phyloP scores from a whole-genome alignment of 2,329 filamentous ascomycete genomes.

The Colletotrichum tabaci region DNA sequence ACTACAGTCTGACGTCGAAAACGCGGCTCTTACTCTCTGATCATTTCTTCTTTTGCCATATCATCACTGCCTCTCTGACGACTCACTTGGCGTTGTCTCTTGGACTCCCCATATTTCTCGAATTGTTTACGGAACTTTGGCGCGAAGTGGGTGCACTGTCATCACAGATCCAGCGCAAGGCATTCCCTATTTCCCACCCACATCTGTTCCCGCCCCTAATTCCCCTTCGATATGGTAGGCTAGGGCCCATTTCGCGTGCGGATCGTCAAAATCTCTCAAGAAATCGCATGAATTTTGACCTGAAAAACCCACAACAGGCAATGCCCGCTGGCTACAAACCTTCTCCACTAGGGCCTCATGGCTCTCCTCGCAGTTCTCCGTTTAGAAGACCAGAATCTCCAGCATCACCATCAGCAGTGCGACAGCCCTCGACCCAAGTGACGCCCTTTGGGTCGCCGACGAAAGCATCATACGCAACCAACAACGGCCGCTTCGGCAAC shows the following conservation, averaged over 20 bases:
- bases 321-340: conserved; percentile 76
- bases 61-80: conserved; percentile 3
- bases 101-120: conserved; percentile 36
- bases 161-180: conserved; percentile 40
- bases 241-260: conserved; percentile 30
- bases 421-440: conserved; percentile 61
- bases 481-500: conserved; percentile 54
- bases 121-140: conserved; percentile 37
- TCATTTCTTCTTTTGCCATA: conserved; percentile 23
- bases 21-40: neutral
- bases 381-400: conserved; percentile 75
- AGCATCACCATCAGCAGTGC: conserved; percentile 75
- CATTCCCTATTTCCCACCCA: conserved; percentile 37
- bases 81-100: conserved; percentile 2
- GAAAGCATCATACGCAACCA: conserved; percentile 53
- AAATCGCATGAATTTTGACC: conserved; percentile 40
- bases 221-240: conserved; percentile 34
- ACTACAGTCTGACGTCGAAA: neutral
- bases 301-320: conserved; percentile 58
- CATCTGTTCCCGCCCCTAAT: conserved; percentile 18
- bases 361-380: conserved; percentile 77
- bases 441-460: conserved; percentile 76
- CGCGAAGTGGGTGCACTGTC: conserved; percentile 32
- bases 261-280: conserved; percentile 27
- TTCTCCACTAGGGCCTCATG: conserved; percentile 77